Conservation (phyloP, 495 filamentous ascomycete genomes). For the Tuber umbilicatum region DNA sequence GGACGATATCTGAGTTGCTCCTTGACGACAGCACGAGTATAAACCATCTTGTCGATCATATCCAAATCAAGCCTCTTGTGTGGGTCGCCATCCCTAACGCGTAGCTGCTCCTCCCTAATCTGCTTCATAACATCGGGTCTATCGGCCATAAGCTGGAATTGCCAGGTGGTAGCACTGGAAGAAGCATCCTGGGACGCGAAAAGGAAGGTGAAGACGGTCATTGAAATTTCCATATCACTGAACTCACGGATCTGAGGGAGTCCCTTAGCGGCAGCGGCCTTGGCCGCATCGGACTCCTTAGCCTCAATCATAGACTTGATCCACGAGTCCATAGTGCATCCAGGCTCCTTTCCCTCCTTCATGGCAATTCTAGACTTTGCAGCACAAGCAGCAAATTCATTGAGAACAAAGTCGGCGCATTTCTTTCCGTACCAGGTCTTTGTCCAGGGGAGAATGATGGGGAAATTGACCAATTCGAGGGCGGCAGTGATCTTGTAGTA, state of each 20-base stretch:
- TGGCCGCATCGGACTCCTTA: slow-evolving; percentile 64
- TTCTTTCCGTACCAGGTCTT: slow-evolving; percentile 97
- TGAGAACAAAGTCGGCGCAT: slow-evolving; percentile 83
- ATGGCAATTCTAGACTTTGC: slow-evolving; percentile 89
- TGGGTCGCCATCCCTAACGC: slow-evolving; percentile 68
- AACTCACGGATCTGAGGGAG: slow-evolving; percentile 62
- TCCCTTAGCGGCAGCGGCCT: slow-evolving; percentile 49
- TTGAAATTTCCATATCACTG: slow-evolving; percentile 83
- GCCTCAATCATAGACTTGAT: slow-evolving; percentile 77
- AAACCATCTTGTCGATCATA: slow-evolving; percentile 77
- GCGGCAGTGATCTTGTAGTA: slow-evolving; percentile 95
- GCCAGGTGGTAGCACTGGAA: slow-evolving; percentile 83
- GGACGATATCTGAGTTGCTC: slow-evolving; percentile 93
- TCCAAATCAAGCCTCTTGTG: slow-evolving; percentile 68
- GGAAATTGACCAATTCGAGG: slow-evolving; percentile 96
- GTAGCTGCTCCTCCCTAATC: slow-evolving; percentile 85
- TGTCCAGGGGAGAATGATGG: slow-evolving; percentile 91
- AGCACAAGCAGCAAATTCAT: slow-evolving; percentile 83
- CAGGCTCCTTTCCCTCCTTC: slow-evolving; percentile 77
- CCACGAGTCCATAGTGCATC: slow-evolving; percentile 95
- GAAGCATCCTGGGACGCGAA: slow-evolving; percentile 98
- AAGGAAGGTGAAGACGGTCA: slow-evolving; percentile 94
- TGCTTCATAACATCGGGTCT: slow-evolving; percentile 84
- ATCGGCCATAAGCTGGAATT: slow-evolving; percentile 92
- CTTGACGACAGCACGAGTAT: slow-evolving; percentile 87